These are phyloP conservation scores for Epichloe bromicola DNA, from an alignment of 2,329 filamentous ascomycete genomes.

Conservation along the genomic window DNA sequence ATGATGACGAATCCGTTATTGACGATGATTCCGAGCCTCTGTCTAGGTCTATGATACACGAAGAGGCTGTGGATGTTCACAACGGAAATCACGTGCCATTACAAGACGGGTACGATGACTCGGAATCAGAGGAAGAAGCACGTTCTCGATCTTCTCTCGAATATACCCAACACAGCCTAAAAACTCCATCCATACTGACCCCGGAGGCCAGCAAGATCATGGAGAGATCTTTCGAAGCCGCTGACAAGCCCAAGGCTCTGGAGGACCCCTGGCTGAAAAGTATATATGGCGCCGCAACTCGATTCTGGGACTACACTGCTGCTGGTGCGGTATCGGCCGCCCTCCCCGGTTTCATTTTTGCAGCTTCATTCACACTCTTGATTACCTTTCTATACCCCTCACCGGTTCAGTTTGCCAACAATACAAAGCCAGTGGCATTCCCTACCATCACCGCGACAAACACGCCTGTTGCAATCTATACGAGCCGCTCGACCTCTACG, in stretches of 20 bases:
- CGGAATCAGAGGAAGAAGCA: slow-evolving; percentile 25
- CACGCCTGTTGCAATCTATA: slow-evolving; percentile 4
- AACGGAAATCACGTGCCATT: neutral
- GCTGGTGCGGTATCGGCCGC: slow-evolving; percentile 8
- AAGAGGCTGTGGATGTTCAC: slow-evolving; percentile 4
- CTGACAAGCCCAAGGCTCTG: slow-evolving; percentile 2
- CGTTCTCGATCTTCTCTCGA: slow-evolving; percentile 29
- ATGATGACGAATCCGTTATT: slow-evolving; percentile 27
- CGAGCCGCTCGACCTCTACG: slow-evolving; percentile 6
- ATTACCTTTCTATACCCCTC: slow-evolving; percentile 17
- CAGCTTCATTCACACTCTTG: slow-evolving; percentile 11
- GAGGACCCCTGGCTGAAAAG: neutral
- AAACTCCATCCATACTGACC: slow-evolving; percentile 28
- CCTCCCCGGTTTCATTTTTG: slow-evolving; percentile 15
- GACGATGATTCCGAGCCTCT: slow-evolving; percentile 19
- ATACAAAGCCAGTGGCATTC: slow-evolving; percentile 2
- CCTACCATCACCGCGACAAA: slow-evolving; percentile 13
- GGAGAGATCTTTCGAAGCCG: slow-evolving; percentile 6
- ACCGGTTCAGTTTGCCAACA: slow-evolving; percentile 4
- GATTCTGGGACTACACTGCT: slow-evolving; percentile 1
- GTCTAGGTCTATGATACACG: slow-evolving; percentile 6
- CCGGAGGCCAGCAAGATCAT: slow-evolving; percentile 21
- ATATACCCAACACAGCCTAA: slow-evolving; percentile 36
- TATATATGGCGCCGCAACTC: neutral
- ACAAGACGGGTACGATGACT: slow-evolving; percentile 3